A percentile compares a stretch with the other conserved stretches of the same genome.
phyloP scores from a whole-genome alignment of 306 rosid genomes.

The Cicer pinnatifidum region DNA sequence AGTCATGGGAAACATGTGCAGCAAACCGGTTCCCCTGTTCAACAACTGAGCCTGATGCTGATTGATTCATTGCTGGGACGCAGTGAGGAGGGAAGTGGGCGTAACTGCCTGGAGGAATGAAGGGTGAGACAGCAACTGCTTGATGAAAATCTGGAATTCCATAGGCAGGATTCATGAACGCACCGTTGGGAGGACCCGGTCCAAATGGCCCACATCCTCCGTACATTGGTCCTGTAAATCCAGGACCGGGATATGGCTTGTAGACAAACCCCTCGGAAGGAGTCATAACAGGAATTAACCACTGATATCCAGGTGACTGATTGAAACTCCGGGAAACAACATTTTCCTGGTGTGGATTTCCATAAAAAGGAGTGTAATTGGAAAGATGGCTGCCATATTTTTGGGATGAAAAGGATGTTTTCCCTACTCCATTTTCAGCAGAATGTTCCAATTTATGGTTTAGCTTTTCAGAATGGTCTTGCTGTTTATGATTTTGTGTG shows the following conservation, averaged over 20 bases:
- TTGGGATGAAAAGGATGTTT: slow-evolving; percentile 57
- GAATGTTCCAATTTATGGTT: slow-evolving; percentile 69
- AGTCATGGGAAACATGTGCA: slow-evolving; percentile 44
- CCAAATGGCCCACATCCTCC: slow-evolving; percentile 74
- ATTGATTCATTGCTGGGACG: slow-evolving; percentile 58
- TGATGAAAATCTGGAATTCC: slow-evolving; percentile 66
- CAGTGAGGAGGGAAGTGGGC: slow-evolving; percentile 69
- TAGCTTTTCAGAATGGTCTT: slow-evolving; percentile 62
- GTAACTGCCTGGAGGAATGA: slow-evolving; percentile 55
- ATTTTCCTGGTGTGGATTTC: slow-evolving; percentile 52
- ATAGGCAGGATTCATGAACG: slow-evolving; percentile 60
- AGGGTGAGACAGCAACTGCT: slow-evolving; percentile 58
- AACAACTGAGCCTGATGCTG: slow-evolving; percentile 58
- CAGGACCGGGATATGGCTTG: slow-evolving; percentile 86
- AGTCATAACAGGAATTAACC: slow-evolving; percentile 88
- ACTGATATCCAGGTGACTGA: slow-evolving; percentile 78
- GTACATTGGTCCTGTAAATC: slow-evolving; percentile 55
- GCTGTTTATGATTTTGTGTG: slow-evolving; percentile 43
- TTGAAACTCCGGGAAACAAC: slow-evolving; percentile 59
- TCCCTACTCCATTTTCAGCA: slow-evolving; percentile 84
- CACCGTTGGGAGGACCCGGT: slow-evolving; percentile 50
- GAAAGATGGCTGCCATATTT: slow-evolving; percentile 61
- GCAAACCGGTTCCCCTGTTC: slow-evolving; percentile 61
- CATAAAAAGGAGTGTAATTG: slow-evolving; percentile 52
- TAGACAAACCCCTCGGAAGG: slow-evolving; percentile 90